Conservation (phyloP, 352 stramenopile species). For the Globisporangium cystogenes region DNA sequence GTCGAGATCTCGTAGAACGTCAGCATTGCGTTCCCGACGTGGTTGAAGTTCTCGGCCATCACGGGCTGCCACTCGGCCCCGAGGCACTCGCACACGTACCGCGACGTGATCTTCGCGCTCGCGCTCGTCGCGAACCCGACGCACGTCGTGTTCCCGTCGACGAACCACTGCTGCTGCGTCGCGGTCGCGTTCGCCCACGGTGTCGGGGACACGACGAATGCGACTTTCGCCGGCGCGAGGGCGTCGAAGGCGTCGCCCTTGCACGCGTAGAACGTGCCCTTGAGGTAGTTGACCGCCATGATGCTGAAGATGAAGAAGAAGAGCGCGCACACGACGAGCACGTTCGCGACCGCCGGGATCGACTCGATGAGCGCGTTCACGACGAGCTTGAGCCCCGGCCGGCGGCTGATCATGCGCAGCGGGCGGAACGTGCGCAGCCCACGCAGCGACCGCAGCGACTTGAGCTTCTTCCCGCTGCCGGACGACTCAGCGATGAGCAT, state of each 20-base stretch:
- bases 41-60: conserved; percentile 82
- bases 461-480: conserved; percentile 34
- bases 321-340: conserved; percentile 87
- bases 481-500: conserved; percentile 54
- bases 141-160: conserved; percentile 41
- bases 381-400: conserved; percentile 84
- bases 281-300: conserved; percentile 92
- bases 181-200: conserved; percentile 28
- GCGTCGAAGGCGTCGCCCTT: conserved; percentile 45
- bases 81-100: conserved; percentile 70
- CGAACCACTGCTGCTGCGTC: conserved; percentile 45
- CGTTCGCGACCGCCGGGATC: conserved; percentile 88
- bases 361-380: conserved; percentile 88
- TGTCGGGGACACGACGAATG: conserved; percentile 38
- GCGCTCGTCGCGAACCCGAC: conserved; percentile 19
- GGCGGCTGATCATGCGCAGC: conserved; percentile 87
- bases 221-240: conserved; percentile 29
- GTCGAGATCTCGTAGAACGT: conserved; percentile 93
- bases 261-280: conserved; percentile 86
- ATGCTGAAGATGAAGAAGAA: conserved; percentile 97
- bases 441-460: conserved; percentile 79
- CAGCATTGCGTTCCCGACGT: conserved; percentile 71
- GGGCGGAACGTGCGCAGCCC: conserved; percentile 85
- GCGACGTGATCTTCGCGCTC: conserved; percentile 37
- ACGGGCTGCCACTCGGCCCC: conserved; percentile 36